Percentiles rank a stretch among this genome's conserved stretches.
These are phyloP conservation scores for Talaromyces pinophilus DNA, from an alignment of 2,329 filamentous ascomycete genomes.

Conservation along the genomic window DNA sequence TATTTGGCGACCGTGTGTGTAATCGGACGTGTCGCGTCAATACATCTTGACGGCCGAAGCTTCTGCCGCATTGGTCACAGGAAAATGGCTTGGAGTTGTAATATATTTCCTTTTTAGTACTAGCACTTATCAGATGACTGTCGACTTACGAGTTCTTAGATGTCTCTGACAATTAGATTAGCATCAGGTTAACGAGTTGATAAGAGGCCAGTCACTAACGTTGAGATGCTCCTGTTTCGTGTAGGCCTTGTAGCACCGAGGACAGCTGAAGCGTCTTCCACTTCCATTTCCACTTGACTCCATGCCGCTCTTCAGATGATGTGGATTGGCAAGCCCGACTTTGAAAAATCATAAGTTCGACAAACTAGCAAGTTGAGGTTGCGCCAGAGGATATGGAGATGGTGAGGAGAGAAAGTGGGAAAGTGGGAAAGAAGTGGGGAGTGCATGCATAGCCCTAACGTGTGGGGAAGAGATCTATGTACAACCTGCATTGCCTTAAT, in stretches of 20 bases:
- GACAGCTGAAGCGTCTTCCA: constrained; percentile 26
- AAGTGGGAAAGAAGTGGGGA: neutral
- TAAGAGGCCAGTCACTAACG: constrained; percentile 18
- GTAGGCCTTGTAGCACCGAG: constrained; percentile 25
- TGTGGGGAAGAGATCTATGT: neutral
- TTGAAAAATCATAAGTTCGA: neutral
- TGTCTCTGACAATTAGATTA: neutral
- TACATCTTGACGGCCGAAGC: constrained; percentile 30
- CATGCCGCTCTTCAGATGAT: neutral
- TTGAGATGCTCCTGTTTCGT: constrained; percentile 28
- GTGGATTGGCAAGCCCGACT: neutral
- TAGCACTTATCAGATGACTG: neutral
- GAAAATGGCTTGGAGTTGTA: constrained; percentile 27
- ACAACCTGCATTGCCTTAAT: neutral
- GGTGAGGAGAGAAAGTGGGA: neutral
- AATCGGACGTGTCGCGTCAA: constrained; percentile 27
- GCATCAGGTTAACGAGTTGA: neutral
- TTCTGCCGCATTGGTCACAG: constrained; percentile 27
- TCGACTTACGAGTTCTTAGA: neutral
- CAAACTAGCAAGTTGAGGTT: neutral
- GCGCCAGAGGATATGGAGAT: neutral
- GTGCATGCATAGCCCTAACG: neutral
- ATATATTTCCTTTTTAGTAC: constrained; percentile 23
- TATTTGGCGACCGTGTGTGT: constrained; percentile 18
- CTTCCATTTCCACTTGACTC: neutral